Evolutionary conservation across 2,329 filamentous ascomycete genomes (phyloP), one percentile per base, ranked within the genome.

Genomic region (Aspergillus persii): DNA sequence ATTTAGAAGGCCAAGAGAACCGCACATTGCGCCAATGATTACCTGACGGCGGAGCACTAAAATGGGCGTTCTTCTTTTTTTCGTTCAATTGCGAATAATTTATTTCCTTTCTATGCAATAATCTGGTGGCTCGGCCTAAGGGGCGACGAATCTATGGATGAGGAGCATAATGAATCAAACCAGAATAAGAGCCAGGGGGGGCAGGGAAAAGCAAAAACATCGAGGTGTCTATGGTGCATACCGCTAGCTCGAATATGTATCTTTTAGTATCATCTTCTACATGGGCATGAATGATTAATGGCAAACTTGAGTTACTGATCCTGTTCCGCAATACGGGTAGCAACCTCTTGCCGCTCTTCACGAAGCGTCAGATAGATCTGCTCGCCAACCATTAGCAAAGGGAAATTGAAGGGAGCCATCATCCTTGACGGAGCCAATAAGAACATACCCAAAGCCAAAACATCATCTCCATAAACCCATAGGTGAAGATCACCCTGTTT

Each of bases 401-500:
- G 12, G 36, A 6, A n/a, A 39, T n/a, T 39, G 12, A 39, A 39
- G 36, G 15, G 36, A 39, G 3, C 1, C 36, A 12, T 39, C 36
- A 39, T 15, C 15, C 36, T n/a, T n/a, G 12, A 41, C 15, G 36
- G 36, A n/a, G 12, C 15, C 8, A n/a, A 12, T 33, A 18, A 2
- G 15, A 46, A 74, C 80, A 63, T 71, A 86, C 86, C 92, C 92
- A 96, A 75, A 96, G 92, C 91, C 92, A 96, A 61, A 84, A 84
- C 65, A 91, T 81, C 73, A 91, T 85, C 80, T 97, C 93, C 70
- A 96, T 71, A 69, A 96, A 95, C 8, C 86, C 87, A 76, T 92
- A 95, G 0, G 89, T 87, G 72, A 97, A 96, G 46, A 96, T 86
- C 46, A 96, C 80, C 53, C 91, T 85, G 72, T 96, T 96, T 79